These are phyloP conservation scores for Clonostachys rosea DNA, from an alignment of 2,329 filamentous ascomycete species.

Conservation along the genomic window DNA sequence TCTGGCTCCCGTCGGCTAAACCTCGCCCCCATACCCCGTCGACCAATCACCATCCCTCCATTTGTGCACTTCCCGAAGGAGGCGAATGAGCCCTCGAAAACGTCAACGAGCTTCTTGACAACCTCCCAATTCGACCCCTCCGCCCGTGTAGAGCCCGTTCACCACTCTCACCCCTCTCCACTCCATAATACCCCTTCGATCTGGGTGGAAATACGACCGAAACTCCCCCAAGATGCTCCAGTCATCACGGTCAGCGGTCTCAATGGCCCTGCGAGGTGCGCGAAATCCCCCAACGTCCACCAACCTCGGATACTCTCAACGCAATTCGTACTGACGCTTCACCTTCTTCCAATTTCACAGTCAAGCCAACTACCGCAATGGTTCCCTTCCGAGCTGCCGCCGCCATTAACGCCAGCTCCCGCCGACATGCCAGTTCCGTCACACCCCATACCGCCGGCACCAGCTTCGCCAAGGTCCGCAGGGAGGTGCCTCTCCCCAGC, in stretches of 20 bases:
- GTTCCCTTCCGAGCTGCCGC: slow-evolving; percentile 59
- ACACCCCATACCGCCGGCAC: slow-evolving; percentile 47
- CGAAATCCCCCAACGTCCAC: slow-evolving; percentile 1
- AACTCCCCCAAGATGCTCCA: slow-evolving; percentile 33
- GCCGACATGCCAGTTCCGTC: slow-evolving; percentile 56
- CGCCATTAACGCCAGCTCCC: slow-evolving; percentile 61
- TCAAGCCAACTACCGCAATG: slow-evolving; percentile 60
- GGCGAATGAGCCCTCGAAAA: slow-evolving; percentile 14
- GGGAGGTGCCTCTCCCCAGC: slow-evolving; percentile 72
- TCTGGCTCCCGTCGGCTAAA: slow-evolving; percentile 16
- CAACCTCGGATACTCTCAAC: no score
- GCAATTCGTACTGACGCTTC: no score
- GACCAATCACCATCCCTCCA: slow-evolving; percentile 21
- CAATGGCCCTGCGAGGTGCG: slow-evolving; percentile 48
- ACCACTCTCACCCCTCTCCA: slow-evolving; percentile 5
- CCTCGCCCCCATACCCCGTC: slow-evolving; percentile 3
- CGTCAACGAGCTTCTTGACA: slow-evolving; percentile 13
- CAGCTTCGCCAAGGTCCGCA: slow-evolving; percentile 51
- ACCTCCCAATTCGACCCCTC: slow-evolving; percentile 9
- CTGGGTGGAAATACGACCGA: slow-evolving; percentile 1
- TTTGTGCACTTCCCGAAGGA: slow-evolving; percentile 17
- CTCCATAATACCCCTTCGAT: background rate
- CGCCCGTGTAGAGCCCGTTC: slow-evolving; percentile 5
- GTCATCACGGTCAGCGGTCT: slow-evolving; percentile 44
- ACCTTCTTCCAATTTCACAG: slow-evolving; percentile 30